A percentile compares a stretch with the other conserved stretches of the same genome.
These are phyloP conservation scores for Nadsonia commutata DNA, from an alignment of 1,139 yeast species.

Conservation along the genomic window DNA sequence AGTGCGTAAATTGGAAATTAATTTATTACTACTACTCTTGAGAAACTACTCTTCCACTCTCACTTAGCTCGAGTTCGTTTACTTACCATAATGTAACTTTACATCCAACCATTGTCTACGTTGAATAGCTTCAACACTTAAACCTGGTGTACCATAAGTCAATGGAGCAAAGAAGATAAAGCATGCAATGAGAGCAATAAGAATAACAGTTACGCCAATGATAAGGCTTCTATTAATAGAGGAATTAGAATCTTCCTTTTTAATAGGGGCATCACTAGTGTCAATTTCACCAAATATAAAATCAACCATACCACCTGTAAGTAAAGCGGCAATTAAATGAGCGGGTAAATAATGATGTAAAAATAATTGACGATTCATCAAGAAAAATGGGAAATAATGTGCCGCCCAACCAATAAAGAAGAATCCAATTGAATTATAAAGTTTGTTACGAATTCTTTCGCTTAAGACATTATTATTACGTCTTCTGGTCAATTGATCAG, in stretches of 20 bases:
- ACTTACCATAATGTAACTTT: slow-evolving; percentile 73
- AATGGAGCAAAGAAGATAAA: slow-evolving; percentile 71
- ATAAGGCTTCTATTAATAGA: slow-evolving; percentile 16
- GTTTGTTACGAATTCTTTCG: slow-evolving; percentile 34
- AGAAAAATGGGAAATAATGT: slow-evolving; percentile 76
- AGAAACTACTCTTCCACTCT: not conserved
- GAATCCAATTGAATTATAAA: slow-evolving; percentile 74
- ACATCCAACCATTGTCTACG: slow-evolving; percentile 74
- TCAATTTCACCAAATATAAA: slow-evolving; percentile 49
- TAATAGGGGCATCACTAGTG: slow-evolving; percentile 13
- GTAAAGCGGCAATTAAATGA: slow-evolving; percentile 74
- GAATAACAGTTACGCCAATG: slow-evolving; percentile 28
- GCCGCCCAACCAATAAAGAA: slow-evolving; percentile 73
- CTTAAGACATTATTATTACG: slow-evolving; percentile 55
- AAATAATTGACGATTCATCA: slow-evolving; percentile 90
- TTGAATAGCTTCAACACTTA: slow-evolving; percentile 49
- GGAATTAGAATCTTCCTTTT: slow-evolving; percentile 13
- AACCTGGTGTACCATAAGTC: slow-evolving; percentile 63
- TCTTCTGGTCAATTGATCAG: slow-evolving; percentile 67
- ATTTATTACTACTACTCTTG: no score
- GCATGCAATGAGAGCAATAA: slow-evolving; percentile 40
- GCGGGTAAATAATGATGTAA: slow-evolving; percentile 94
- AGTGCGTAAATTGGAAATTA: no score
- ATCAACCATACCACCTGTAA: slow-evolving; percentile 73
- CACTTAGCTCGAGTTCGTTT: no score